Evolutionary conservation across 2,329 filamentous ascomycete genomes (phyloP).

Genomic region (Penicillium sp.): DNA sequence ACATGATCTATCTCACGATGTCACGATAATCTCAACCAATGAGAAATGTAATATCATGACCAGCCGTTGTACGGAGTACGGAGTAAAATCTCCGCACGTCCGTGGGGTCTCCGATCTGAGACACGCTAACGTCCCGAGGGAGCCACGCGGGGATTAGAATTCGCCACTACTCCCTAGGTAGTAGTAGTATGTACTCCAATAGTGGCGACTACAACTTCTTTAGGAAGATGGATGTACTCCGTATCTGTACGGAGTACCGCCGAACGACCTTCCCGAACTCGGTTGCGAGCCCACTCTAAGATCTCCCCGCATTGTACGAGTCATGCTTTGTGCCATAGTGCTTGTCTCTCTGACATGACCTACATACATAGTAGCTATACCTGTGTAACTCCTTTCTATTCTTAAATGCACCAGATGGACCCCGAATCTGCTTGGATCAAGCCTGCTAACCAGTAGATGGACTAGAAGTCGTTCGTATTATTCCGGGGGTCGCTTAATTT

Average conservation of each 20-base stretch:
- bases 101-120: conserved; percentile 2
- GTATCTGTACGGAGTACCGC: no score
- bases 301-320: neutral
- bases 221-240: no score
- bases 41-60: neutral
- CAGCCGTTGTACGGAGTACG: no score
- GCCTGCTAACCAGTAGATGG: no score
- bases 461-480: neutral
- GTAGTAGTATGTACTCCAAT: no score
- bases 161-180: neutral
- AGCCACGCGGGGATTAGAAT: neutral
- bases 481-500: neutral
- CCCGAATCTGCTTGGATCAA: no score
- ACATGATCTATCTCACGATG: neutral
- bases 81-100: conserved; percentile 1
- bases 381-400: neutral
- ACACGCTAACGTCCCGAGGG: neutral
- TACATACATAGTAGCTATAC: neutral
- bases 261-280: neutral
- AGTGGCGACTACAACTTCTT: no score
- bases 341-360: neutral
- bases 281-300: neutral
- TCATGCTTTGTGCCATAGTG: neutral
- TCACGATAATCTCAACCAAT: neutral
- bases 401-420: no score